Base-by-base conservation (phyloP, 2,329 filamentous ascomycete species). In the Fusarium miscanthi region DNA sequence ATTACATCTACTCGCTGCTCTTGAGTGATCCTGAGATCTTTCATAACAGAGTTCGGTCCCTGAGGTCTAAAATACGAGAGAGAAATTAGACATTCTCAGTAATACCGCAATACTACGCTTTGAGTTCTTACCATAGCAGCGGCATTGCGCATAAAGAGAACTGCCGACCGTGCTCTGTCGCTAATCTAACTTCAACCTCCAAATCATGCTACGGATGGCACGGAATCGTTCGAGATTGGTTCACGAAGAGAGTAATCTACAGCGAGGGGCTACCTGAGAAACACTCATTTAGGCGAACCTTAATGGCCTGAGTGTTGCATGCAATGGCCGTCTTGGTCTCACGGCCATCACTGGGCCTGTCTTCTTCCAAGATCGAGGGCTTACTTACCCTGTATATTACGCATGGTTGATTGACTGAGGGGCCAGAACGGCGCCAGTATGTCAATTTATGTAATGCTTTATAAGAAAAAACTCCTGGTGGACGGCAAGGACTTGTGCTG, bases 1-100 rank as follows among this genome's bases (percentile, higher is more conserved):
- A 17, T 3, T 11, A n/a, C 4, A 6, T 33, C 4, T 10, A 19
- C 12, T 10, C 25, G 17, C 31, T 31, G 7, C 12, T 10, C 17
- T 37, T 25, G 12, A 4, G 17, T 14, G 10, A 21, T 37, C 4
- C 12, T 21, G 2, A 12, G 16, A 21, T 21, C n/a, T 0, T 16
- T 25, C 0, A 3, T 12, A 37, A 37, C 9, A 52, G 13, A 37
- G 31, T 52, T 52, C 23, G 2, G 3, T 4, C 3, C 17, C 31
- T 37, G 48, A 52, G 13, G 23, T 27, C 11, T 52, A 52, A 33
- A 33, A 37, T 52, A 52, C 48, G 48, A 52, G 17, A 16, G 23
- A 25, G 31, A 52, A 52, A 37, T 37, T 8, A 16, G 8, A 21
- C 9, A 9, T 19, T 9, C 8, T 3, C 19, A 49, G 30, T 49